Conservation (phyloP, 2,329 filamentous ascomycete species). For the Aureobasidium melanogenum region DNA sequence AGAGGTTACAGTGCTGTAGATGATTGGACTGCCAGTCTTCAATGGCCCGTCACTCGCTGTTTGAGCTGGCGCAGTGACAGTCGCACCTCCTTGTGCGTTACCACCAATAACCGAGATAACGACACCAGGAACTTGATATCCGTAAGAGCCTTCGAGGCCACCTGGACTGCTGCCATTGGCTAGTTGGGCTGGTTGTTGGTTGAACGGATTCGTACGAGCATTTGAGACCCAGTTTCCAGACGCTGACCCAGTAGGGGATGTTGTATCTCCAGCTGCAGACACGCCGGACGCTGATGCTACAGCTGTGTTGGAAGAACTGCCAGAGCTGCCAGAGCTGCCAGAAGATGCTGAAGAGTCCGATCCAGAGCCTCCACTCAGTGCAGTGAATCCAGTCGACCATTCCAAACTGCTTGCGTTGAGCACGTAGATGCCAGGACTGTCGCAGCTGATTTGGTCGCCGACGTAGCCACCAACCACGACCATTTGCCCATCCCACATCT, state of each 20-base stretch:
- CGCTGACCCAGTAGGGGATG: slow-evolving; percentile 12
- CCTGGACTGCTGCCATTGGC: slow-evolving; percentile 38
- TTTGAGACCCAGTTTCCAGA: slow-evolving; percentile 21
- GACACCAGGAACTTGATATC: slow-evolving; percentile 60
- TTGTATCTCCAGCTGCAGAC: neutral
- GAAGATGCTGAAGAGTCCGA: slow-evolving; percentile 24
- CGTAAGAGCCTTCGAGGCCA: slow-evolving; percentile 50
- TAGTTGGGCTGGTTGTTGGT: slow-evolving; percentile 44
- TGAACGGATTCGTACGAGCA: slow-evolving; percentile 32
- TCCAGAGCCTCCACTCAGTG: slow-evolving; percentile 48
- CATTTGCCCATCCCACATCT: slow-evolving; percentile 75
- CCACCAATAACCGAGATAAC: slow-evolving; percentile 63
- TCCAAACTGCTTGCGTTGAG: slow-evolving; percentile 63
- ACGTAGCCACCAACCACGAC: slow-evolving; percentile 65
- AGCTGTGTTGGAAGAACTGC: slow-evolving; percentile 12
- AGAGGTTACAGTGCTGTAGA: slow-evolving; percentile 54
- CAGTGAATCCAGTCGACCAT: slow-evolving; percentile 65
- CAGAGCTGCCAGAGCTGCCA: slow-evolving; percentile 18
- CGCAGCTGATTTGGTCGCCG: slow-evolving; percentile 52
- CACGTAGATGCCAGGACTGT: slow-evolving; percentile 61
- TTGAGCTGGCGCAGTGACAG: slow-evolving; percentile 53
- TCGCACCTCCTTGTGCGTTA: slow-evolving; percentile 57
- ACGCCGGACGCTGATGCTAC: slow-evolving; percentile 4
- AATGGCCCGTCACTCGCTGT: slow-evolving; percentile 60
- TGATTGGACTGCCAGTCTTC: slow-evolving; percentile 58